Base-by-base conservation (phyloP, 805 yeast species). In the Kockiozyma suomiensis region DNA sequence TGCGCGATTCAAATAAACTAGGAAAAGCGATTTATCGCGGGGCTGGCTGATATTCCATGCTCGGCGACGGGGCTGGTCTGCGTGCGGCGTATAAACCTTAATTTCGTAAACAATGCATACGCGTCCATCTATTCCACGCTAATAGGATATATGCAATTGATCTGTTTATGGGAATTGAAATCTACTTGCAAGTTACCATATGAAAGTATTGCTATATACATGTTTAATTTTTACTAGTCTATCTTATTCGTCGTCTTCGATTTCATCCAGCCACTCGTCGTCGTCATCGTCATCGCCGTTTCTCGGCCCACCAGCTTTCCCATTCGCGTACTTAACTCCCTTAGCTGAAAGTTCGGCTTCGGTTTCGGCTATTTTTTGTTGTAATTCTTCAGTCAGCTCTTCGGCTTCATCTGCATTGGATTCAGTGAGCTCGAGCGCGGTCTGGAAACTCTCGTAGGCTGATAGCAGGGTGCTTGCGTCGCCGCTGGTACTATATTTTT, bases 201-300 rank as follows among this genome's bases (percentile, higher is more conserved):
- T 17, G 8, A 17, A n/a, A 17, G 7, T 21, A 43, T 41, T 12
- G 28, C 17, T 26, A 43, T 21, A 21, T 25, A 23, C 33, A 43
- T 21, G 15, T 13, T 15, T 17, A 40, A 13, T 15, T 10, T 1
- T 13, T 2, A 3, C 28, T 17, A 43, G 12, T 6, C 28, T 10
- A n/a, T 15, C 19, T 19, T 32, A 41, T 32, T 52, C 53, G 47
- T 54, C 59, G 21, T 52, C 65, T n/a, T 61, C 65, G 5, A 61
- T 50, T 17, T 51, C 56, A 33, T 61, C 65, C 35, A 61, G 48
- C 65, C 65, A 61, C 38, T 46, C 65, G 30, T 58, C 59, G 19
- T 49, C 62, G 35, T 55, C 63, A 12, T 59, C 54, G 35, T 41
- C 48, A 13, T 40, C 40, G 15, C 35, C 51, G 5, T 23, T 41